Base-by-base conservation (phyloP, 1,284 basidiomycete species). In the Vanrija sp. region DNA sequence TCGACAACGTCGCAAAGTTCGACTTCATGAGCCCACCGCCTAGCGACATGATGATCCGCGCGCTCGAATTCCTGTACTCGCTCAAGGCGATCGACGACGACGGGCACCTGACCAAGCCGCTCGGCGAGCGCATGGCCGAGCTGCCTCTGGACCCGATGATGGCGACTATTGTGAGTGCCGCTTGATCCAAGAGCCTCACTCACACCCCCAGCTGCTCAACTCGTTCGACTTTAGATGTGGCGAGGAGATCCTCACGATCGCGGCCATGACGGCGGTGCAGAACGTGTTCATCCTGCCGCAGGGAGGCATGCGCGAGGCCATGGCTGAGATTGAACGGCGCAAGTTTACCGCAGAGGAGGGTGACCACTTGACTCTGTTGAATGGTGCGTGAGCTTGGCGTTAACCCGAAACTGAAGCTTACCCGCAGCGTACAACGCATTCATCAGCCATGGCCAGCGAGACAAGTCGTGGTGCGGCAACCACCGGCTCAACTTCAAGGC, bases 261-360 rank as follows among this genome's bases (percentile, higher is more conserved):
- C 93, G 1, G 92, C 95, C 0, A 98, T 98, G 91, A 89, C 88
- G 9, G 83, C 89, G 4, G 83, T 96, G 10, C 56, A 93, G 87
- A 90, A 95, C 68, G 84, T 87, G 3, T 97, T 97, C 72, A 73
- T 93, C 35, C 87, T 89, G 49, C 85, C 87, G 7, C 88, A 92
- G 16, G 75, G 75, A 9, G 91, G 90, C 7, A 83, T 84, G n/a
- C 81, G 84, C 15, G 89, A 87, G 7, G 88, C 89, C 0, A 71
- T 92, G 49, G 90, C 88, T 9, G 91, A 96, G 73, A 77, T 98
- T 9, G 90, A 95, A 72, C 81, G 90, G 46, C 80, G 95, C 50
- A 95, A 96, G 68, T 98, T 98, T 66, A 95, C 91, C 0, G 92
- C 93, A 0, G 90, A 96, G 74, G 94, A 99, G 83, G 96, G 96